A percentile compares a stretch with the other conserved stretches of the same genome.
Evolutionary conservation across 768 basidiomycete genomes (phyloP).

Genomic region (Fomitopsis pulvina): DNA sequence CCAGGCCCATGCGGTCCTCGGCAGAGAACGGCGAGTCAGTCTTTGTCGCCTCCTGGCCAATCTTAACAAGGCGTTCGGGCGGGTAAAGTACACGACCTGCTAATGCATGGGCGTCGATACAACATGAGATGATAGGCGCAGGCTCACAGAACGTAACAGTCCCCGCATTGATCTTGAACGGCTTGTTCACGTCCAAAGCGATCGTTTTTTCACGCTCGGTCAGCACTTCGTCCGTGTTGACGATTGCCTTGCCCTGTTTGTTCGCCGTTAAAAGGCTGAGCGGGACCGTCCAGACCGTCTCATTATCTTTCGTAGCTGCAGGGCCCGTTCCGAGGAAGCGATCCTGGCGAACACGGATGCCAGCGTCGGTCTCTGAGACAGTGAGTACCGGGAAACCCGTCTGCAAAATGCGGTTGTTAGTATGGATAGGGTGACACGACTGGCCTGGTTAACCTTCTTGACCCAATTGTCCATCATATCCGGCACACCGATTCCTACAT

Average conservation of each 20-base stretch:
- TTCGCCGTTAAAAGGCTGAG: conserved; percentile 64
- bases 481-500: conserved; percentile 60
- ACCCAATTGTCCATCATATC: conserved; percentile 92
- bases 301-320: conserved; percentile 73
- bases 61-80: conserved; percentile 67
- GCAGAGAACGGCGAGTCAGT: conserved; percentile 59
- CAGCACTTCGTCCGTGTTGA: conserved; percentile 63
- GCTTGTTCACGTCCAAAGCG: conserved; percentile 62
- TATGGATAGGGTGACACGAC: background rate
- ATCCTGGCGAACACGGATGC: conserved; percentile 81
- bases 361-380: conserved; percentile 68
- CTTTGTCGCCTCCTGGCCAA: conserved; percentile 76
- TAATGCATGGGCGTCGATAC: background rate
- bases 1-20: conserved; percentile 85
- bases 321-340: conserved; percentile 86
- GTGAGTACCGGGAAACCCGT: conserved; percentile 87
- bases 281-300: conserved; percentile 88
- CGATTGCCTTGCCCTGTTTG: conserved; percentile 43
- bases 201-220: conserved; percentile 61
- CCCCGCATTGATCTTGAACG: conserved; percentile 88
- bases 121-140: background rate
- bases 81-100: conserved; percentile 84
- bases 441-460: conserved; percentile 43
- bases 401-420: conserved; percentile 19
- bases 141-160: conserved; percentile 84